Conservation (phyloP, 2,329 filamentous ascomycete species). For the Trichoderma harzianum region DNA sequence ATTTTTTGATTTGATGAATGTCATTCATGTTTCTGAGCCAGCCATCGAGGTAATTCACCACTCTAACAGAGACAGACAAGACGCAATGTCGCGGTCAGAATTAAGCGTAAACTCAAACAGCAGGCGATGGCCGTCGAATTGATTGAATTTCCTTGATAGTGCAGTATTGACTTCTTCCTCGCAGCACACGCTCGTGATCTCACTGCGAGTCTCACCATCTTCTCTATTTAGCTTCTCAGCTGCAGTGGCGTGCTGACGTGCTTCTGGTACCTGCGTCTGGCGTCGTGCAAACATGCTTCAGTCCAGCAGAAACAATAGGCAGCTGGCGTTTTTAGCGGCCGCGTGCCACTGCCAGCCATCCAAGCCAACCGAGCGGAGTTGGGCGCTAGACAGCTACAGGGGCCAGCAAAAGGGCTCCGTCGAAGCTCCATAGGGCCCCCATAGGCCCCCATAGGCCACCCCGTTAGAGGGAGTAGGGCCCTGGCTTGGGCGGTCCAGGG, state of each 20-base stretch:
- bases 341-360: constrained; percentile 7
- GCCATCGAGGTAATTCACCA: not conserved
- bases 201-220: not conserved
- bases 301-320: not conserved
- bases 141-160: not conserved
- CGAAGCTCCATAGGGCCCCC: not conserved
- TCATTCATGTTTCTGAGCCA: not conserved
- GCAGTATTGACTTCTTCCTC: not conserved
- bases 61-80: not conserved
- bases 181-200: not conserved
- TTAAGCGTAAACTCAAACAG: constrained; percentile 13
- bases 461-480: not conserved
- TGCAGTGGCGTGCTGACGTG: not conserved
- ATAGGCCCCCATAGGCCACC: not conserved
- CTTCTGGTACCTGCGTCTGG: not conserved
- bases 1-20: not conserved
- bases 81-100: not conserved
- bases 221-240: not conserved
- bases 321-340: constrained; percentile 14
- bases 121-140: not conserved
- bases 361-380: not conserved
- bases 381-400: not conserved
- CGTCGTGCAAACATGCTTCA: not conserved
- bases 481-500: not conserved
- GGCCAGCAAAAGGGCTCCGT: not conserved